These are phyloP conservation scores for Calonectria pteridis DNA, from an alignment of 2,329 filamentous ascomycete species.

Conservation along the genomic window DNA sequence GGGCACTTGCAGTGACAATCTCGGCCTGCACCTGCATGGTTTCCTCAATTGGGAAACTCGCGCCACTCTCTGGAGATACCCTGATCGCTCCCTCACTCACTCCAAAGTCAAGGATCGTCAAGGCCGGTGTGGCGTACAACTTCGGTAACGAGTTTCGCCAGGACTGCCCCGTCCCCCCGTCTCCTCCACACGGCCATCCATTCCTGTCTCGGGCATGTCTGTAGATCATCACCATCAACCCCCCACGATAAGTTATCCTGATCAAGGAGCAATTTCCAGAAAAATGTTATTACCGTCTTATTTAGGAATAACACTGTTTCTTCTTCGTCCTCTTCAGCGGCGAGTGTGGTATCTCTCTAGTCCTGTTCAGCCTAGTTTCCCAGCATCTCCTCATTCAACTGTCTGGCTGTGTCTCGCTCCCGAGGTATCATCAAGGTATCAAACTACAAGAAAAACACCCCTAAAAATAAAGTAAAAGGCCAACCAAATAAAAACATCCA, in stretches of 20 bases:
- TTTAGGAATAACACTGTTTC: background rate
- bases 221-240: background rate
- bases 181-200: background rate
- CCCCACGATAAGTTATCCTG: background rate
- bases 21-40: slow-evolving; percentile 12
- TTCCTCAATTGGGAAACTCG: slow-evolving; percentile 18
- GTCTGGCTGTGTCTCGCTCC: slow-evolving; percentile 9
- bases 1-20: slow-evolving; percentile 8
- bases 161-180: background rate
- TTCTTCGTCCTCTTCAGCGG: background rate
- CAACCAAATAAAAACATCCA: background rate
- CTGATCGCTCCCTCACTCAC: background rate
- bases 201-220: background rate
- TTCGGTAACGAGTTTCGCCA: slow-evolving; percentile 1
- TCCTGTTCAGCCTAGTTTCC: slow-evolving; percentile 19
- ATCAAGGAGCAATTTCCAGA: background rate
- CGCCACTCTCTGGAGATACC: background rate
- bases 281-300: background rate
- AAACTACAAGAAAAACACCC: slow-evolving; percentile 17
- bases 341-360: slow-evolving; percentile 6
- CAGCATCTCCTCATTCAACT: slow-evolving; percentile 3
- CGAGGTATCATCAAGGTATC: slow-evolving; percentile 21
- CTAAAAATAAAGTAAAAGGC: background rate
- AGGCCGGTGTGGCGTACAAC: background rate
- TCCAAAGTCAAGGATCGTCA: background rate